phyloP scores from a whole-genome alignment of 805 yeast species.

The Candida broadrunensis region DNA sequence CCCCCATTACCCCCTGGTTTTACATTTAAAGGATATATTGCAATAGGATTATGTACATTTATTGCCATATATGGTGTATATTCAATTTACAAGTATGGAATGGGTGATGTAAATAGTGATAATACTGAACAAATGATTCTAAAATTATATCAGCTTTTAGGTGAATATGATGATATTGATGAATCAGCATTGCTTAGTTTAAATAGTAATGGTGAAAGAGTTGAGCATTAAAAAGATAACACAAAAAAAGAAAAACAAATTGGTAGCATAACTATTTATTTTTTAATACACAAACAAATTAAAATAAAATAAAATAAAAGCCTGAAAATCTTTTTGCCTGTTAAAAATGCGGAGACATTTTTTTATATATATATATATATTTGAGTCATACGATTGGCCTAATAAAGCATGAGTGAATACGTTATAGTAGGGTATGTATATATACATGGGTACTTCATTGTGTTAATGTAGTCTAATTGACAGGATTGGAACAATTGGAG shows the following conservation, averaged over 20 bases:
- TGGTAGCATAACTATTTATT: not conserved
- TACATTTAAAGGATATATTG: slow-evolving; percentile 67
- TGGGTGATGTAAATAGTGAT: slow-evolving; percentile 56
- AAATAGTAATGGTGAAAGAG: slow-evolving; percentile 3
- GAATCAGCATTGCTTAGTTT: slow-evolving; percentile 5
- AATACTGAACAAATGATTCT: slow-evolving; percentile 43
- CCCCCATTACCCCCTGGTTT: slow-evolving; percentile 68
- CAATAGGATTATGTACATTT: slow-evolving; percentile 50
- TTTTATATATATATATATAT: no score
- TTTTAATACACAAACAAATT: not conserved
- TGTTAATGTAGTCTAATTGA: no score
- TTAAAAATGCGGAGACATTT: no score
- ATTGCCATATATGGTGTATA: slow-evolving; percentile 60
- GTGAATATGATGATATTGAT: slow-evolving; percentile 16
- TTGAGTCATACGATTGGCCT: no score
- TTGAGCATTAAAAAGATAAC: no score
- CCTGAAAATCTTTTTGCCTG: no score
- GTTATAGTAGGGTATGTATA: slow-evolving; percentile 29
- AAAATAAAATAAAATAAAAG: no score
- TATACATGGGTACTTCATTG: no score
- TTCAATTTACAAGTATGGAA: slow-evolving; percentile 61
- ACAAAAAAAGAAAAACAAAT: not conserved
- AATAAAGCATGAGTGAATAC: slow-evolving; percentile 18
- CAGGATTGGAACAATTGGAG: not conserved
- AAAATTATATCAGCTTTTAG: slow-evolving; percentile 28